These are phyloP conservation scores for Sporobolus alterniflorus DNA, from an alignment of 202 grass and related monocot species.

Conservation along the genomic window DNA sequence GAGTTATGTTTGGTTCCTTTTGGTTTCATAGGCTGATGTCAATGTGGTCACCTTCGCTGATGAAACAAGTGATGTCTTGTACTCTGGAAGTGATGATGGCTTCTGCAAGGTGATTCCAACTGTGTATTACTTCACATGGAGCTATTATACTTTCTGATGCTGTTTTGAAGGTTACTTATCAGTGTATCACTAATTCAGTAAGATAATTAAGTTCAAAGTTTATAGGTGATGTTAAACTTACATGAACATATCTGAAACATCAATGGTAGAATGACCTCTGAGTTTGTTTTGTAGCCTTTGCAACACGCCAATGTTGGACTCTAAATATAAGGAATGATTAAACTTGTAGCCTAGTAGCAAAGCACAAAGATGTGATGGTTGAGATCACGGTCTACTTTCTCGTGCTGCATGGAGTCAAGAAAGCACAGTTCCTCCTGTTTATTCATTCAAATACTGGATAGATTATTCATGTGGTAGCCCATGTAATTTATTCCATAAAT, in stretches of 20 bases:
- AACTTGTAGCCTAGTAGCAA: neutral
- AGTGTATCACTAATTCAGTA: slow-evolving; percentile 19
- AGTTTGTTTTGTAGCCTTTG: neutral
- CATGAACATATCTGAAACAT: neutral
- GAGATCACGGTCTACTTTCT: neutral
- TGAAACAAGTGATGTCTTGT: slow-evolving; percentile 60
- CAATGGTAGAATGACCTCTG: neutral
- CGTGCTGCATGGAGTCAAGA: neutral
- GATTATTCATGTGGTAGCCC: neutral
- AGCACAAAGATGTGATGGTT: too few species aligned
- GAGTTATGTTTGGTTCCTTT: too few species aligned
- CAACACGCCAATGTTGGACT: neutral
- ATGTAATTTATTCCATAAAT: neutral
- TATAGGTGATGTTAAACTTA: neutral
- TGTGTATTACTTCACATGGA: neutral
- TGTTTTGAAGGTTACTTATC: neutral
- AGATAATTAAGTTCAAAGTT: neutral
- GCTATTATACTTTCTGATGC: neutral
- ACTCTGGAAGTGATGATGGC: slow-evolving; percentile 73
- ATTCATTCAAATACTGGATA: neutral
- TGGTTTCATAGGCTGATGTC: too few species aligned
- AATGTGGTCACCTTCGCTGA: too few species aligned
- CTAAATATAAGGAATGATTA: neutral
- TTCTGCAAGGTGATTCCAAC: slow-evolving; percentile 60
- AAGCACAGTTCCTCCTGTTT: neutral